Percentiles rank a stretch among this genome's conserved stretches.
These are phyloP conservation scores for Falciphora oryzae DNA, from an alignment of 2,329 filamentous ascomycete genomes.

Conservation along the genomic window DNA sequence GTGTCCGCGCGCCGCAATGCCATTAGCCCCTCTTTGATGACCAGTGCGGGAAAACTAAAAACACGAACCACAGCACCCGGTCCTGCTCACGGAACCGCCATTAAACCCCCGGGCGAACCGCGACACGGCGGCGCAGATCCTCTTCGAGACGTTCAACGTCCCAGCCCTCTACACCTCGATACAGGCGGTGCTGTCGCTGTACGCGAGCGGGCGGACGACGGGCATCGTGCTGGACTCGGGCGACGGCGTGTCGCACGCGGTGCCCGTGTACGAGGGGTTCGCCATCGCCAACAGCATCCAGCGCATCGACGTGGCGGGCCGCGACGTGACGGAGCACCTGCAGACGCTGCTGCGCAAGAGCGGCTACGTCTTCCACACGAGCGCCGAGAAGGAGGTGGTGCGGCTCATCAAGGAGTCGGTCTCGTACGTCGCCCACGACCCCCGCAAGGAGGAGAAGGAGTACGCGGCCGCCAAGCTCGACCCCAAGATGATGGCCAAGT, in stretches of 20 bases:
- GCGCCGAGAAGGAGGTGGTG: conserved; percentile 99
- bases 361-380: conserved; percentile 99
- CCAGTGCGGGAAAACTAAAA: no score
- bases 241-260: conserved; percentile 99
- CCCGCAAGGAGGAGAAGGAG: conserved; percentile 87
- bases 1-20: no score
- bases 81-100: conserved; percentile 96
- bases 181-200: conserved; percentile 97
- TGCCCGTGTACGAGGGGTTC: conserved; percentile 99
- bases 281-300: conserved; percentile 99
- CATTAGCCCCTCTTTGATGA: no score
- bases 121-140: conserved; percentile 99
- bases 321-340: conserved; percentile 99
- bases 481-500: conserved; percentile 98
- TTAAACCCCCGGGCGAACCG: conserved; percentile 99
- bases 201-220: conserved; percentile 99
- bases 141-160: conserved; percentile 99
- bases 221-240: conserved; percentile 99
- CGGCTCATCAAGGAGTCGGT: conserved; percentile 99
- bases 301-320: conserved; percentile 99
- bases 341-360: conserved; percentile 99
- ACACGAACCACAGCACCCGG: conserved; percentile 98
- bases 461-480: conserved; percentile 99
- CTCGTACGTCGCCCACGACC: conserved; percentile 99
- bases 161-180: conserved; percentile 99